phyloP scores from a whole-genome alignment of 495 filamentous ascomycete genomes.

The Amorphotheca resinae region DNA sequence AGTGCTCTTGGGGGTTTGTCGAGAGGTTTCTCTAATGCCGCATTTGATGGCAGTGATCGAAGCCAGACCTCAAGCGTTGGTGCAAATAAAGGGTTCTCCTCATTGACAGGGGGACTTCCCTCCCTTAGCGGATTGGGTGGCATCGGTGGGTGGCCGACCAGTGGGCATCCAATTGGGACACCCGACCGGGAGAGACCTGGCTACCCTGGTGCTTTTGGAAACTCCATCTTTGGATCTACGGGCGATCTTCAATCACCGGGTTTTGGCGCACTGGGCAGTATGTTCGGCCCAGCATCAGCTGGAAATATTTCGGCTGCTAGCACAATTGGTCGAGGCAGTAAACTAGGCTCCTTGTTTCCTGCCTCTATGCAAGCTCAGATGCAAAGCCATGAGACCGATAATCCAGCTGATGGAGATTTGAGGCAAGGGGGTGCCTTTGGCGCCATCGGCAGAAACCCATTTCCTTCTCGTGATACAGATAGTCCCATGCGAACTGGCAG shows the following conservation, averaged over 20 bases:
- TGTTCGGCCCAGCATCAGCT: conserved; percentile 42
- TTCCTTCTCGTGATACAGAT: conserved; percentile 42
- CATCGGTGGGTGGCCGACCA: conserved; percentile 49
- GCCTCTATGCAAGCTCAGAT: conserved; percentile 81
- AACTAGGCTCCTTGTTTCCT: conserved; percentile 79
- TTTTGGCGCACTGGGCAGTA: conserved; percentile 33
- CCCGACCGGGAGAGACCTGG: conserved; percentile 64
- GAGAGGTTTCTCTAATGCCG: conserved; percentile 33
- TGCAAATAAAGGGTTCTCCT: conserved; percentile 54
- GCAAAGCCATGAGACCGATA: conserved; percentile 46
- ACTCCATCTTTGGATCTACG: conserved; percentile 56
- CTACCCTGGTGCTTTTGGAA: conserved; percentile 49
- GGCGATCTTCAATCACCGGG: conserved; percentile 67
- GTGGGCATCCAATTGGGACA: conserved; percentile 50
- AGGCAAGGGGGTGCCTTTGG: conserved; percentile 39
- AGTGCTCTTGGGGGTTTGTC: conserved; percentile 33
- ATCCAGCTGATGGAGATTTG: conserved; percentile 32
- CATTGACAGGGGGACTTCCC: conserved; percentile 48
- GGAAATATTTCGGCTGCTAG: conserved; percentile 38
- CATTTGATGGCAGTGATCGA: conserved; percentile 64
- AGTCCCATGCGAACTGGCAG: conserved; percentile 48
- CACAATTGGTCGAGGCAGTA: conserved; percentile 61
- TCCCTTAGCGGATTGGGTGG: conserved; percentile 47
- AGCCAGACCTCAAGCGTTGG: conserved; percentile 83
- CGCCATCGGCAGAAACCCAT: conserved; percentile 40